Percentiles rank a stretch among this genome's conserved stretches.
These are phyloP conservation scores for Labyrinthula sp. DNA, from an alignment of 352 stramenopile species.

Conservation along the genomic window DNA sequence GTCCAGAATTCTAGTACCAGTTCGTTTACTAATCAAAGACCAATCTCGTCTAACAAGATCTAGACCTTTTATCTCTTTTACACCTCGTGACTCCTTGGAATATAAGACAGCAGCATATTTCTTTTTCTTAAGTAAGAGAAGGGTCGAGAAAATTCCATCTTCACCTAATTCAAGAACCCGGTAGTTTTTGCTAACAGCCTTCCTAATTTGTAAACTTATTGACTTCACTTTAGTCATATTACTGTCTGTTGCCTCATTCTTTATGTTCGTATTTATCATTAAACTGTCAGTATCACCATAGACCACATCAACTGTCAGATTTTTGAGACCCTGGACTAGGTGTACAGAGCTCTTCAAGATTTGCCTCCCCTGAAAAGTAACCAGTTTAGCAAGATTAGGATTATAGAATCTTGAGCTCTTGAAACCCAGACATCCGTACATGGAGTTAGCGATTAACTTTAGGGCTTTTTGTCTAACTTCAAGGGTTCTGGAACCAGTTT, in stretches of 20 bases:
- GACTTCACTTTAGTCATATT: constrained; percentile 71
- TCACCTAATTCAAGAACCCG: constrained; percentile 95
- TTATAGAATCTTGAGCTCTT: constrained; percentile 91
- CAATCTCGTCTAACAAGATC: constrained; percentile 93
- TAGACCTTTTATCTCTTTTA: constrained; percentile 91
- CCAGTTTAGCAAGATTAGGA: constrained; percentile 90
- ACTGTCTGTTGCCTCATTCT: constrained; percentile 55
- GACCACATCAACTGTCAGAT: constrained; percentile 92
- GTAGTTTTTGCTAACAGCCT: constrained; percentile 97
- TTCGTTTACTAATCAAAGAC: constrained; percentile 90
- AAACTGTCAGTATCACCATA: constrained; percentile 99
- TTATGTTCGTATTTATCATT: constrained; percentile 88
- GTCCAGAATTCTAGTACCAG: constrained; percentile 82
- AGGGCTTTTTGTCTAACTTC: constrained; percentile 98
- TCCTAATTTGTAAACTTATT: constrained; percentile 77
- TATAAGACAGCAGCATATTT: constrained; percentile 97
- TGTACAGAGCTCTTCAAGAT: constrained; percentile 92
- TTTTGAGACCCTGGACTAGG: constrained; percentile 77
- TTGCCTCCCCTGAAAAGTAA: constrained; percentile 91
- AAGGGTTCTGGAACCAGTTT: constrained; percentile 68
- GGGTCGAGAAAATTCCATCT: constrained; percentile 95
- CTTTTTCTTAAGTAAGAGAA: constrained; percentile 99
- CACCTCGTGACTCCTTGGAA: constrained; percentile 49
- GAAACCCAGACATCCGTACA: constrained; percentile 99
- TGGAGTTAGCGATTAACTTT: constrained; percentile 98